A percentile compares a stretch with the other conserved stretches of the same genome.
These are phyloP conservation scores for Fomitopsis betulina DNA, from an alignment of 1,284 basidiomycete genomes.

Conservation along the genomic window DNA sequence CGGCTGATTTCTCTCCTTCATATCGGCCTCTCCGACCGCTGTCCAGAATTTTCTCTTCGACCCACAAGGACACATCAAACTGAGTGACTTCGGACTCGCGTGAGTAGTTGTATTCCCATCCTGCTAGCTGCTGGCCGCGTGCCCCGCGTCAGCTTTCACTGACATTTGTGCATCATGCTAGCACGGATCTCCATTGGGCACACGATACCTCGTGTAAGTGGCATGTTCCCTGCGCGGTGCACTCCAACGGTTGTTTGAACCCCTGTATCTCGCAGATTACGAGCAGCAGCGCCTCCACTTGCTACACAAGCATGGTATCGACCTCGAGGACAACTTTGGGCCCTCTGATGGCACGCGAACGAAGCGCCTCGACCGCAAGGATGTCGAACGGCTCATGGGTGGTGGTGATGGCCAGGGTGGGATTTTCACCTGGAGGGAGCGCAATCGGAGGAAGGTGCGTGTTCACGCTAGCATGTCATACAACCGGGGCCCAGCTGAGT, in stretches of 20 bases:
- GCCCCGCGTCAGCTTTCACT: conserved; percentile 8
- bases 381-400: conserved; percentile 78
- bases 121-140: conserved; percentile 5
- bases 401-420: conserved; percentile 72
- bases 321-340: conserved; percentile 74
- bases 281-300: conserved; percentile 90
- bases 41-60: conserved; percentile 92
- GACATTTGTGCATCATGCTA: conserved; percentile 24
- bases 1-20: not conserved
- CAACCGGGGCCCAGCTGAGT: not conserved
- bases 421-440: conserved; percentile 91
- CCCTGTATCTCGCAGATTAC: conserved; percentile 59
- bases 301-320: conserved; percentile 90
- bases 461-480: conserved; percentile 8
- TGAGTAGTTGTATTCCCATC: conserved; percentile 39
- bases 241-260: conserved; percentile 5
- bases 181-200: conserved; percentile 85
- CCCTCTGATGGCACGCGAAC: conserved; percentile 63
- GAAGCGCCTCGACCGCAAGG: conserved; percentile 71
- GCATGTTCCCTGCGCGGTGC: conserved; percentile 12
- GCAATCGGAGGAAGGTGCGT: conserved; percentile 79
- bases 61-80: conserved; percentile 87
- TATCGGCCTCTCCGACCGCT: conserved; percentile 18
- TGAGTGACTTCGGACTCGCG: conserved; percentile 95
- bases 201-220: conserved; percentile 84